Evolutionary conservation across 2,329 filamentous ascomycete species (phyloP).

Genomic region (Sporothrix sp.): DNA sequence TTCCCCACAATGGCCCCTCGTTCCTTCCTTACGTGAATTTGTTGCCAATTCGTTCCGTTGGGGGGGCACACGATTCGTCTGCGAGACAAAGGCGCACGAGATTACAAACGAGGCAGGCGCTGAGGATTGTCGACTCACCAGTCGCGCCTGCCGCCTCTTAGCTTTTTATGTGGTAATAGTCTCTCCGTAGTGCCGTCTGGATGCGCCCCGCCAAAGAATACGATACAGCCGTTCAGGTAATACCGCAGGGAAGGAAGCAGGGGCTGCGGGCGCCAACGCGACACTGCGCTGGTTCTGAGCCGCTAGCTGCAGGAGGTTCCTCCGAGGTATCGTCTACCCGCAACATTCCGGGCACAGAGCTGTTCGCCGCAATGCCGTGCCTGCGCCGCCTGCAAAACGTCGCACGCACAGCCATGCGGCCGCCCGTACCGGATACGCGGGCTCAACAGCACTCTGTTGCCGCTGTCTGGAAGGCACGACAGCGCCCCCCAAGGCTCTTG

Average conservation of each 20-base stretch:
- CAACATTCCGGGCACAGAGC: slow-evolving; percentile 8
- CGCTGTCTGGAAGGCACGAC: neutral
- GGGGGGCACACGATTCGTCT: too few relatives aligned
- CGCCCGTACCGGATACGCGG: slow-evolving; percentile 2
- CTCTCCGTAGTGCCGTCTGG: slow-evolving; percentile 16
- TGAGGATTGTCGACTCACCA: neutral
- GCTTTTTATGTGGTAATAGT: slow-evolving; percentile 41
- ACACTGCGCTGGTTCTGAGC: neutral
- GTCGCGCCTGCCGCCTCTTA: slow-evolving; percentile 2
- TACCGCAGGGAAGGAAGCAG: too few relatives aligned
- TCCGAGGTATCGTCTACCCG: slow-evolving; percentile 10
- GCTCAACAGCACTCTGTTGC: neutral
- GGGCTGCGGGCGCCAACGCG: too few relatives aligned
- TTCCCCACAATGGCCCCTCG: too few relatives aligned
- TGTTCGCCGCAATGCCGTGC: slow-evolving; percentile 9
- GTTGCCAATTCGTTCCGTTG: too few relatives aligned
- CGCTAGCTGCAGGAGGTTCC: neutral
- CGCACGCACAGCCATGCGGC: neutral
- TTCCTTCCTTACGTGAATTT: slow-evolving; percentile 39
- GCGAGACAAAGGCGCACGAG: too few relatives aligned
- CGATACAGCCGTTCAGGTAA: too few relatives aligned
- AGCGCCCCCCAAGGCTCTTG: slow-evolving; percentile 4
- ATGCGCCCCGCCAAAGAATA: slow-evolving; percentile 4
- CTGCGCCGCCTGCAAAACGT: neutral
- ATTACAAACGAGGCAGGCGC: neutral